A percentile compares a stretch with the other conserved stretches of the same genome.
phyloP scores from a whole-genome alignment of 2,329 filamentous ascomycete genomes.

The Ophiostoma sp. region DNA sequence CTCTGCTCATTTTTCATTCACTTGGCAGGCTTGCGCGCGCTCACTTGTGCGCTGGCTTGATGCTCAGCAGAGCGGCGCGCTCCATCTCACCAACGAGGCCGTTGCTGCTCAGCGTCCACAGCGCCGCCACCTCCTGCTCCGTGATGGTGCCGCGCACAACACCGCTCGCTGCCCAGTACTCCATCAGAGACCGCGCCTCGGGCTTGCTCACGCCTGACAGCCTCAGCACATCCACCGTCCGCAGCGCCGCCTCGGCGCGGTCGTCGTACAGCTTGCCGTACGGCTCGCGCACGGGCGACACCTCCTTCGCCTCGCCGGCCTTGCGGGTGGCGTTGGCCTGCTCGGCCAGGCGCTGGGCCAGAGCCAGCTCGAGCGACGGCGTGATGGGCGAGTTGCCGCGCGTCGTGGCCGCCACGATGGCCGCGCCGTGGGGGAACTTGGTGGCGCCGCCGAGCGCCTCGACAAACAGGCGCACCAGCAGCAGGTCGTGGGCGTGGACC shows the following conservation, averaged over 20 bases:
- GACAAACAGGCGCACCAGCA: slow-evolving; percentile 68
- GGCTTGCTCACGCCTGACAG: slow-evolving; percentile 64
- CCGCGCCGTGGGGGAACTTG: slow-evolving; percentile 64
- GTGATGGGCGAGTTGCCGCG: slow-evolving; percentile 62
- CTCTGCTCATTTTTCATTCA: neutral
- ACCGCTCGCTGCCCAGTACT: slow-evolving; percentile 89
- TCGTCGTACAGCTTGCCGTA: slow-evolving; percentile 54
- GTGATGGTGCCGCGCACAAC: slow-evolving; percentile 66
- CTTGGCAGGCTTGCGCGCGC: neutral
- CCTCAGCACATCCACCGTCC: slow-evolving; percentile 47
- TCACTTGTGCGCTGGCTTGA: slow-evolving; percentile 27
- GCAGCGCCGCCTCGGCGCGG: slow-evolving; percentile 49
- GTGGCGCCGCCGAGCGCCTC: slow-evolving; percentile 60
- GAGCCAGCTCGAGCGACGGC: slow-evolving; percentile 62
- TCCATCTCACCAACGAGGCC: slow-evolving; percentile 85
- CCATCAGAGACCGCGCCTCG: slow-evolving; percentile 75
- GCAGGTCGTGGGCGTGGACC: slow-evolving; percentile 82
- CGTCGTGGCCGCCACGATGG: slow-evolving; percentile 68
- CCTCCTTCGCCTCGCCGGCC: neutral
- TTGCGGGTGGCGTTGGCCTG: slow-evolving; percentile 28
- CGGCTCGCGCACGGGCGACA: slow-evolving; percentile 42
- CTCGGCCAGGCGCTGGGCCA: slow-evolving; percentile 51
- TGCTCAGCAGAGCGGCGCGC: slow-evolving; percentile 50
- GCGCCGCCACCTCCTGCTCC: slow-evolving; percentile 66
- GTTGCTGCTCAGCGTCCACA: slow-evolving; percentile 76